phyloP scores from a whole-genome alignment of 352 stramenopile species.

The Globisporangium alternatum region DNA sequence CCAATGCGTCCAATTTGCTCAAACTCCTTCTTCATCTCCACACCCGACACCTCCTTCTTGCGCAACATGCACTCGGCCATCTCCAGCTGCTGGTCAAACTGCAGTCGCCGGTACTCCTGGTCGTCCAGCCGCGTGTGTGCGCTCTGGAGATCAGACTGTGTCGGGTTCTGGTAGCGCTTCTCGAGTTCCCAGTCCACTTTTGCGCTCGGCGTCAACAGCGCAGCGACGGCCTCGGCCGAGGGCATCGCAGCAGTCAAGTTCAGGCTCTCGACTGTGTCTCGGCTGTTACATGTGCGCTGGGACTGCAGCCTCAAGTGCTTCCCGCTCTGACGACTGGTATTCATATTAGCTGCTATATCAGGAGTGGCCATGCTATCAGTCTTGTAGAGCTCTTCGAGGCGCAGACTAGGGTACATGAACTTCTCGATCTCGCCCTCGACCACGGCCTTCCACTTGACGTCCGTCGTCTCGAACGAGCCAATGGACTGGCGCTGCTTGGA shows the following conservation, averaged over 20 bases:
- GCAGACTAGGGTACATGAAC: constrained; percentile 75
- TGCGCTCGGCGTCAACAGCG: constrained; percentile 28
- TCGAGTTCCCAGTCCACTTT: constrained; percentile 57
- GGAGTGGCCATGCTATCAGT: no score
- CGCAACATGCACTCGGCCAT: constrained; percentile 50
- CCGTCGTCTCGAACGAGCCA: constrained; percentile 48
- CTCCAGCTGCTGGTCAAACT: constrained; percentile 62
- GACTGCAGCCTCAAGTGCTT: not conserved
- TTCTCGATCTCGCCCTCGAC: constrained; percentile 61
- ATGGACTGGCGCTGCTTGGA: constrained; percentile 29
- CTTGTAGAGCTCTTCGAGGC: constrained; percentile 46
- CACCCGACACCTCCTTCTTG: constrained; percentile 32
- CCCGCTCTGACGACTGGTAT: not conserved
- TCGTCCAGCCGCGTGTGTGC: constrained; percentile 25
- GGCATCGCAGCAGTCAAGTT: constrained; percentile 18
- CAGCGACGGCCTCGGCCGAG: constrained; percentile 32
- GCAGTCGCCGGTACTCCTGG: constrained; percentile 25
- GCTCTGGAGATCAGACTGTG: constrained; percentile 21
- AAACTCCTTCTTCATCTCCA: constrained; percentile 16
- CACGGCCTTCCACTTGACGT: constrained; percentile 58
- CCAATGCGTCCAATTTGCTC: not conserved
- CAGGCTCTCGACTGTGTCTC: not conserved
- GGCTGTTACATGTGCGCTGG: not conserved
- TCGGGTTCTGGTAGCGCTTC: constrained; percentile 32
- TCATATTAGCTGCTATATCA: not conserved